Base-by-base conservation (phyloP, 257 asterid species). In the Nicotiana tabacum region DNA sequence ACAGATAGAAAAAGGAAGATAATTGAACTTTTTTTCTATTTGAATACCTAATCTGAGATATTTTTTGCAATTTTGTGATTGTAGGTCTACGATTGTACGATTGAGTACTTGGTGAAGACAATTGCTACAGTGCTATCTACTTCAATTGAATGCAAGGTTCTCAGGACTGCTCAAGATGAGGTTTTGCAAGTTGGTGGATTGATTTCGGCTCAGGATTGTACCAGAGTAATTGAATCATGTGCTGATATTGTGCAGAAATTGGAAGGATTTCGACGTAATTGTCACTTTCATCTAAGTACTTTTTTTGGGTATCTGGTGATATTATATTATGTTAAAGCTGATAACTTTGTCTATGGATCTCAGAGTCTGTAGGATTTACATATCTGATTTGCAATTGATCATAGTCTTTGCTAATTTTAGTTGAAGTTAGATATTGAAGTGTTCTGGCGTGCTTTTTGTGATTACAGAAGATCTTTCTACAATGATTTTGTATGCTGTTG, bases 391-490 rank as follows among this genome's bases (percentile, higher is more conserved):
- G 56, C 10, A 4, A 16, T 69, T 16, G 61, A 12, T 35, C 37
- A 17, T 27, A 79, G 60, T 4, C 51, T 81, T 43, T 64, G 48
- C 48, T 39, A 65, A 18, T 39, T 69, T 39, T 43, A 69, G 16
- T 69, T 69, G n/a, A 69, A n/a, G 10, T 53, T 80, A 72, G 51
- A 13, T 72, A 24, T 72, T 48, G 60, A 72, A 72, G 46, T 79
- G 3, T 29, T 88, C 51, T 56, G 46, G 48, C 43, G 6, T 69
- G 78, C 13, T n/a, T 4, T 69, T 1, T 39, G n/a, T 46, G 85
- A 72, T 81, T 88, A 86, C 90, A 92, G 94, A 90, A 80, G 87
- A 92, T 86, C 93, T 92, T 84, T 89, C 91, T 86, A 66, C 81
- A 85, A 77, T 85, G 78, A 87, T 94, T 77, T 58, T 89, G 79